Conservation (phyloP, 2,329 filamentous ascomycete species). For the Pseudogymnoascus sp. region DNA sequence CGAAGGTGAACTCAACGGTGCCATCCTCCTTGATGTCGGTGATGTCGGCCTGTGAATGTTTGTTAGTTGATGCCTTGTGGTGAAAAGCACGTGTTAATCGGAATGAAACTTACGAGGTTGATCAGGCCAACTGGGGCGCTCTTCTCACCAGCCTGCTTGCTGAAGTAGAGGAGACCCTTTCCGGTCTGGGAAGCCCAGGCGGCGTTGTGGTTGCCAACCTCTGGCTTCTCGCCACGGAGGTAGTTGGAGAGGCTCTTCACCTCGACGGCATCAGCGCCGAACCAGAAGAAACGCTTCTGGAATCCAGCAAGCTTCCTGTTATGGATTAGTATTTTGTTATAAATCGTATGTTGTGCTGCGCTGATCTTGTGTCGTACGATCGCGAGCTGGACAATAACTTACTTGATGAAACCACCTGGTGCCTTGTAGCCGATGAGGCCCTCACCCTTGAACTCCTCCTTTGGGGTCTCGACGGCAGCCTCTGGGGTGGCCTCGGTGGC, state of each 20-base stretch:
- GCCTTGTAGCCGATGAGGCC: conserved; percentile 85
- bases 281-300: conserved; percentile 90
- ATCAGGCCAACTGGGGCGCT: conserved; percentile 70
- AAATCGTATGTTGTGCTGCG: background rate
- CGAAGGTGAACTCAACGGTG: conserved; percentile 75
- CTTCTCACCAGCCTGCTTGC: conserved; percentile 70
- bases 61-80: conserved; percentile 23
- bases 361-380: background rate
- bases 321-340: conserved; percentile 8
- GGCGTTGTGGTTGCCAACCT: conserved; percentile 66
- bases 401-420: conserved; percentile 75
- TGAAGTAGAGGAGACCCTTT: conserved; percentile 88
- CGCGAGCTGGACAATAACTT: conserved; percentile 33
- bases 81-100: background rate
- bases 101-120: conserved; percentile 58
- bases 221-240: conserved; percentile 80
- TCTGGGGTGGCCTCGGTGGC: conserved; percentile 29
- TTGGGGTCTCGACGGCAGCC: conserved; percentile 34
- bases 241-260: conserved; percentile 66
- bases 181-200: conserved; percentile 91
- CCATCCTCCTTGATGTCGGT: conserved; percentile 65
- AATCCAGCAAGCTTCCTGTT: conserved; percentile 65
- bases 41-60: conserved; percentile 42
- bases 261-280: conserved; percentile 64
- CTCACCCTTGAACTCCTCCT: conserved; percentile 66